A percentile compares a stretch with the other conserved stretches of the same genome.
phyloP scores from a whole-genome alignment of 257 asterid genomes.

The Solanum okadae region DNA sequence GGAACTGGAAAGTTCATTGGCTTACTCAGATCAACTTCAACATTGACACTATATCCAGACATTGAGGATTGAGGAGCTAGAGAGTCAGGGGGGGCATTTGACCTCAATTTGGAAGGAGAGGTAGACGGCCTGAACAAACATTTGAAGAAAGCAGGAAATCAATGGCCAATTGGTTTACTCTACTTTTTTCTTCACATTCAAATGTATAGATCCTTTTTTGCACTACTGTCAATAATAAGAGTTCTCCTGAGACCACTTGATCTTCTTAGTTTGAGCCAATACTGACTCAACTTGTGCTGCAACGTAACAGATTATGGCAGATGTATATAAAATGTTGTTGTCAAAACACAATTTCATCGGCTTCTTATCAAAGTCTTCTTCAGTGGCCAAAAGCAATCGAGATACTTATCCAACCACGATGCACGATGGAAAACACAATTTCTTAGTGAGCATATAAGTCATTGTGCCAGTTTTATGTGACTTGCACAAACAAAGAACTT shows the following conservation, averaged over 20 bases:
- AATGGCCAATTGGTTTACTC: background rate
- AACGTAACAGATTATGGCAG: background rate
- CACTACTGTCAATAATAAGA: background rate
- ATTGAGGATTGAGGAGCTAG: slow-evolving; percentile 32
- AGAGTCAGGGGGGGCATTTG: slow-evolving; percentile 27
- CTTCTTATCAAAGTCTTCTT: background rate
- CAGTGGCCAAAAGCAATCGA: background rate
- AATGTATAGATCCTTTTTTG: background rate
- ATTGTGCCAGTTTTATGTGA: background rate
- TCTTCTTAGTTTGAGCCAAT: background rate
- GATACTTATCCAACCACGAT: background rate
- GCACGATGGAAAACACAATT: background rate
- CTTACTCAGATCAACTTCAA: slow-evolving; percentile 31
- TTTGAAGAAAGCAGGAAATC: background rate
- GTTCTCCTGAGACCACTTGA: background rate
- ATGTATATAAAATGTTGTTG: background rate
- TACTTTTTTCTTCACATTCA: background rate
- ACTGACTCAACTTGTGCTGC: background rate
- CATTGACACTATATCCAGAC: slow-evolving; percentile 16
- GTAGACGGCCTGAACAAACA: slow-evolving; percentile 16
- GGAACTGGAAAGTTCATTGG: slow-evolving; percentile 39
- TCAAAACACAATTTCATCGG: background rate
- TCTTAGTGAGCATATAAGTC: background rate
- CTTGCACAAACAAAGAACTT: background rate
- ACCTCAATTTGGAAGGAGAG: slow-evolving; percentile 34